A percentile compares a stretch with the other conserved stretches of the same genome.
Conservation (phyloP, 768 basidiomycete genomes). For the Leccinum pellstonianum region DNA sequence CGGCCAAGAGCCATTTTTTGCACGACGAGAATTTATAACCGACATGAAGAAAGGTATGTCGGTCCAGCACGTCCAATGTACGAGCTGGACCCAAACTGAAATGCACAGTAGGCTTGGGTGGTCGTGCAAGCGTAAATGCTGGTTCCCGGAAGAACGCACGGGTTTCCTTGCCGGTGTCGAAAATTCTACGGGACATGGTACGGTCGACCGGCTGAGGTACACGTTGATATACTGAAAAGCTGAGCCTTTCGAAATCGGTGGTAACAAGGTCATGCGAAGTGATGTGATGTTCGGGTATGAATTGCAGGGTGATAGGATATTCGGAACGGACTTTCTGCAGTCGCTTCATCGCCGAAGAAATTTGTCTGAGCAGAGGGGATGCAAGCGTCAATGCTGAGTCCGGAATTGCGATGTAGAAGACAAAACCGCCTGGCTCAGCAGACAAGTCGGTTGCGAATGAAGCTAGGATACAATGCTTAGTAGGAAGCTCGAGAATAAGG, state of each 20-base stretch:
- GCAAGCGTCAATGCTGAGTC: slow-evolving; percentile 57
- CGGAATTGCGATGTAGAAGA: slow-evolving; percentile 72
- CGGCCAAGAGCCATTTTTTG: slow-evolving; percentile 75
- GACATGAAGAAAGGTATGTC: slow-evolving; percentile 69
- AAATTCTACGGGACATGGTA: slow-evolving; percentile 52
- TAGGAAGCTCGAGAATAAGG: neutral
- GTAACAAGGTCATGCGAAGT: slow-evolving; percentile 31
- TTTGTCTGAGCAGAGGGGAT: slow-evolving; percentile 66
- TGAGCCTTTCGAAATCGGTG: slow-evolving; percentile 47
- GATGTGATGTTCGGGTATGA: slow-evolving; percentile 67
- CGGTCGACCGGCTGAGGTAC: slow-evolving; percentile 61
- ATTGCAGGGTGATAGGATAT: slow-evolving; percentile 61
- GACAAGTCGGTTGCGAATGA: slow-evolving; percentile 49
- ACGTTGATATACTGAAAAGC: slow-evolving; percentile 69
- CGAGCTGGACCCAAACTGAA: slow-evolving; percentile 41
- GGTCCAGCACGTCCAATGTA: slow-evolving; percentile 51
- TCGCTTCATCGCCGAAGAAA: slow-evolving; percentile 63
- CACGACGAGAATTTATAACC: slow-evolving; percentile 67
- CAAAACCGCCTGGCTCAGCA: slow-evolving; percentile 39
- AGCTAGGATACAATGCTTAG: slow-evolving; percentile 34
- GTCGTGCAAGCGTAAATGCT: slow-evolving; percentile 60
- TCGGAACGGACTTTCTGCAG: slow-evolving; percentile 46
- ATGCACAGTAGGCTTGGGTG: slow-evolving; percentile 34
- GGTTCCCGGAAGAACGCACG: slow-evolving; percentile 62
- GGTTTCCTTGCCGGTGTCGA: slow-evolving; percentile 38